A percentile compares a stretch with the other conserved stretches of the same genome.
These are phyloP conservation scores for Hypoxylon sp. DNA, from an alignment of 2,329 filamentous ascomycete species.

Conservation along the genomic window DNA sequence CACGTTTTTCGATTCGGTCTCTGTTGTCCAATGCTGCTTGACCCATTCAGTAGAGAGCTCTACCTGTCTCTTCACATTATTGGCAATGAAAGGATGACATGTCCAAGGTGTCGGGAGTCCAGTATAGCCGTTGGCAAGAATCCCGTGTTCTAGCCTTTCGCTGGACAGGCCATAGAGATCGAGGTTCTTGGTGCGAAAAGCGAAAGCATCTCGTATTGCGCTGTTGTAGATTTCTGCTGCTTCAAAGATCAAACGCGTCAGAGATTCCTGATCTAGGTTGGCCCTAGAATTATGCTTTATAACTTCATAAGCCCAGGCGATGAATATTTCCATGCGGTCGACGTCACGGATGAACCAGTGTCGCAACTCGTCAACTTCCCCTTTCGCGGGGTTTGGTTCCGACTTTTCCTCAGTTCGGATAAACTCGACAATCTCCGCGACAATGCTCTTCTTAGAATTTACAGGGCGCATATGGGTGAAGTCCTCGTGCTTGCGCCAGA, in stretches of 20 bases:
- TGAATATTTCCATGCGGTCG: constrained; percentile 77
- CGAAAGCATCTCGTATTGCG: constrained; percentile 74
- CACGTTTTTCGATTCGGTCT: constrained; percentile 52
- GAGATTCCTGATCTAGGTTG: constrained; percentile 65
- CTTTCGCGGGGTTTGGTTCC: constrained; percentile 71
- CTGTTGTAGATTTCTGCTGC: constrained; percentile 76
- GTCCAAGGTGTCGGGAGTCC: constrained; percentile 89
- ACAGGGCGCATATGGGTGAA: constrained; percentile 71
- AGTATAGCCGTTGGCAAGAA: constrained; percentile 74
- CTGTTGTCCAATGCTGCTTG: constrained; percentile 58
- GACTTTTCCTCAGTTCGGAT: constrained; percentile 84
- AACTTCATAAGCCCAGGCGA: constrained; percentile 83
- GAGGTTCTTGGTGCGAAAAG: constrained; percentile 79
- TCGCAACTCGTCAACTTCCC: constrained; percentile 84
- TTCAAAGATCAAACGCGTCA: constrained; percentile 73
- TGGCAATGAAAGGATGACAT: constrained; percentile 73
- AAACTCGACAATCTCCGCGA: constrained; percentile 80
- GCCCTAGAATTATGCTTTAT: constrained; percentile 80
- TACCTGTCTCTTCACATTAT: constrained; percentile 71
- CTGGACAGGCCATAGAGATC: constrained; percentile 78
- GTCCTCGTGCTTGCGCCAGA: constrained; percentile 86
- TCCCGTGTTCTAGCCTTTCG: constrained; percentile 75
- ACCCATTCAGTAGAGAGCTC: constrained; percentile 71
- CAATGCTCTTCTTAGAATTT: constrained; percentile 75
- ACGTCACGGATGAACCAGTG: constrained; percentile 88